Conservation (phyloP, 208 protist genomes). For the Wallacemonas sp. region DNA sequence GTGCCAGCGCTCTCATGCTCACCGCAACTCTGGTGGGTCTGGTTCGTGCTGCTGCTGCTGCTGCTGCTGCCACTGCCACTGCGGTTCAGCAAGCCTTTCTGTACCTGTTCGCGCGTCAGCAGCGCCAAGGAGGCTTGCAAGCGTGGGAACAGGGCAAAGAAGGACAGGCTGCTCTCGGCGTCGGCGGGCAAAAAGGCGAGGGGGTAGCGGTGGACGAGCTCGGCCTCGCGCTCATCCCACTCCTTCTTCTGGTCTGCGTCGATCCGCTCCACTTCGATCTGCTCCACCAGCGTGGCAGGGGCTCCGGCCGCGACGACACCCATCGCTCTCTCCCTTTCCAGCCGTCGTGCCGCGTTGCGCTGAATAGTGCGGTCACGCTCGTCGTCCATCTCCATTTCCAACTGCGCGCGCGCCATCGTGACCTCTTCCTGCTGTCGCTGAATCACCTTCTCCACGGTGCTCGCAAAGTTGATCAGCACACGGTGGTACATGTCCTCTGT, state of each 20-base stretch:
- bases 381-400: constrained; percentile 19
- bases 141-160: constrained; percentile 26
- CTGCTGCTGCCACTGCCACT: no score
- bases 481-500: constrained; percentile 23
- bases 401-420: background rate
- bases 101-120: background rate
- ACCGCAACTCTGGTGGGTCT: no score
- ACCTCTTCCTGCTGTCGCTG: constrained; percentile 13
- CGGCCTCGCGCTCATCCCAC: constrained; percentile 33
- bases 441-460: constrained; percentile 14
- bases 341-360: background rate
- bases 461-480: constrained; percentile 17
- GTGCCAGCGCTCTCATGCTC: no score
- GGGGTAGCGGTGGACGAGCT: constrained; percentile 35
- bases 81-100: background rate
- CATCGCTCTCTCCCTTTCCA: background rate
- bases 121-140: constrained; percentile 13
- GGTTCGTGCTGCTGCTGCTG: no score
- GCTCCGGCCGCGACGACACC: background rate
- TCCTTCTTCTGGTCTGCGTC: constrained; percentile 42
- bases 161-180: constrained; percentile 23
- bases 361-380: constrained; percentile 6
- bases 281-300: constrained; percentile 11
- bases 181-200: constrained; percentile 49
- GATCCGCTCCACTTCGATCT: constrained; percentile 17